phyloP scores from a whole-genome alignment of 169 alveolate genomes.

The Babesia bigemina region DNA sequence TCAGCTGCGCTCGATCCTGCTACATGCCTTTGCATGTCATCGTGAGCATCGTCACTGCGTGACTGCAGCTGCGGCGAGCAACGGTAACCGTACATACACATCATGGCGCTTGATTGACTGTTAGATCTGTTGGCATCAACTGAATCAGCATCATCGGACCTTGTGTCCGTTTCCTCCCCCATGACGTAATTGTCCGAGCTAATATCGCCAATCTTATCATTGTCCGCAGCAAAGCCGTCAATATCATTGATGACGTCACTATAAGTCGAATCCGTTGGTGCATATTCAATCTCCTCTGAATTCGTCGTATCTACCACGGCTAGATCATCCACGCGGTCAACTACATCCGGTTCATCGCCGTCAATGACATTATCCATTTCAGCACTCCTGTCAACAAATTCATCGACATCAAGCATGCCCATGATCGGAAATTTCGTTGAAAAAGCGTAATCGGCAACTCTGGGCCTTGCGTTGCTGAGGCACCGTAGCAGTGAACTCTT shows the following conservation, averaged over 20 bases:
- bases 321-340: background rate
- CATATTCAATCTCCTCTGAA: too few species aligned
- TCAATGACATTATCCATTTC: background rate
- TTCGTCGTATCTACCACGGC: too few species aligned
- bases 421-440: slow-evolving; percentile 58
- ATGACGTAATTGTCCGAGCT: too few species aligned
- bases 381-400: background rate
- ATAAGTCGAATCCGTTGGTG: too few species aligned
- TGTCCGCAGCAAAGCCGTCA: too few species aligned
- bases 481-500: slow-evolving; percentile 57
- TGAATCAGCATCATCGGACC: background rate
- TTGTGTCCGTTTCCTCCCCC: too few species aligned
- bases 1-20: too few species aligned
- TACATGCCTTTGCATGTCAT: too few species aligned
- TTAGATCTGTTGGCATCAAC: background rate
- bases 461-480: slow-evolving; percentile 65
- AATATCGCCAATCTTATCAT: too few species aligned
- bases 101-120: background rate
- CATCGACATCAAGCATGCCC: slow-evolving; percentile 32
- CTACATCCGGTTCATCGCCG: background rate
- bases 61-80: background rate
- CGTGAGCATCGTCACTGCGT: background rate
- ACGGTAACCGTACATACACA: slow-evolving; percentile 9
- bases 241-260: too few species aligned
- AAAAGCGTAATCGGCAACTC: slow-evolving; percentile 52